These are phyloP conservation scores for Astraeus odoratus DNA, from an alignment of 768 basidiomycete genomes.

Conservation along the genomic window DNA sequence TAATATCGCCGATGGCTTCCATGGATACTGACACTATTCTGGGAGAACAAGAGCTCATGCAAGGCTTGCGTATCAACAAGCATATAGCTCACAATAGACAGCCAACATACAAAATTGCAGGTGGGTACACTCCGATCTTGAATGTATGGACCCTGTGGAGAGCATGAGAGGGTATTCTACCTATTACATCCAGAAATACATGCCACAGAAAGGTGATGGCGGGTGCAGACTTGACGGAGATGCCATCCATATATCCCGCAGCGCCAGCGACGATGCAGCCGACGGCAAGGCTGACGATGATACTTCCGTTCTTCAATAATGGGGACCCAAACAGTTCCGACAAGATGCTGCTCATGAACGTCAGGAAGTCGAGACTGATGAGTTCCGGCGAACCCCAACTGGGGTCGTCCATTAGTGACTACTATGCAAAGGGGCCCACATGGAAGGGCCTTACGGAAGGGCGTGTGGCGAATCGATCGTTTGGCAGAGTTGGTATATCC, in stretches of 20 bases:
- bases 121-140: constrained; percentile 69
- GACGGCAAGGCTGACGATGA: constrained; percentile 67
- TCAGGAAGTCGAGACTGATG: constrained; percentile 82
- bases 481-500: constrained; percentile 68
- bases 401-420: background rate
- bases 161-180: background rate
- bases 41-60: constrained; percentile 9
- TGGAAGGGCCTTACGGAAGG: constrained; percentile 40
- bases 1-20: constrained; percentile 84
- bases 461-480: constrained; percentile 63
- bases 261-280: constrained; percentile 81
- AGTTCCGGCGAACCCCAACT: constrained; percentile 81
- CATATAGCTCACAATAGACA: constrained; percentile 43
- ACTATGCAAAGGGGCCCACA: background rate
- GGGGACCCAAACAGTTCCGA: constrained; percentile 81
- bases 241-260: constrained; percentile 67
- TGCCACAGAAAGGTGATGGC: constrained; percentile 79
- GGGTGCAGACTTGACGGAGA: constrained; percentile 59
- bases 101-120: constrained; percentile 55
- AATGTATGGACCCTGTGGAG: constrained; percentile 60
- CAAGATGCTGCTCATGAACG: constrained; percentile 68
- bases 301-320: constrained; percentile 74
- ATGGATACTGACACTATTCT: constrained; percentile 61
- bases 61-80: constrained; percentile 23
- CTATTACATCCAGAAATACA: constrained; percentile 1